These are phyloP conservation scores for Sclerotinia borealis DNA, from an alignment of 2,329 filamentous ascomycete genomes.

Conservation along the genomic window DNA sequence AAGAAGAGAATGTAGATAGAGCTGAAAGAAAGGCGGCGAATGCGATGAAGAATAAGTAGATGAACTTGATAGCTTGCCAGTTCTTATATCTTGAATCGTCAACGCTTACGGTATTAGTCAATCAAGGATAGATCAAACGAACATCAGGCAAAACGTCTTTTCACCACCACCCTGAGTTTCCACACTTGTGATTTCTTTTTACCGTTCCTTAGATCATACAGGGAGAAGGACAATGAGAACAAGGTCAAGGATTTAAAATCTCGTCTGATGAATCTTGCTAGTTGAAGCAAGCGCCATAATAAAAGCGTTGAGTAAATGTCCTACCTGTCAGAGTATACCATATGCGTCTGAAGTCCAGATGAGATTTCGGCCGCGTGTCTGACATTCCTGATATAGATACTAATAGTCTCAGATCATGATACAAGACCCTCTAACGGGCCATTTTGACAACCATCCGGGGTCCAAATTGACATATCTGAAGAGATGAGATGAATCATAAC, in stretches of 20 bases:
- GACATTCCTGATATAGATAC: too few species aligned
- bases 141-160: neutral
- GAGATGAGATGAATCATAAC: neutral
- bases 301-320: neutral
- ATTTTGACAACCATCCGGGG: neutral
- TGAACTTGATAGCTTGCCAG: constrained; percentile 11
- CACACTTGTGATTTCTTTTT: neutral
- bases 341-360: neutral
- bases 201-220: neutral
- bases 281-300: neutral
- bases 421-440: neutral
- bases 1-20: constrained; percentile 29
- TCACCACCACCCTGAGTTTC: neutral
- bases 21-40: constrained; percentile 27
- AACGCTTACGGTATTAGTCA: neutral
- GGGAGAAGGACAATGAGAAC: neutral
- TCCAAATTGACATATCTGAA: neutral
- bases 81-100: constrained; percentile 25
- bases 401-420: neutral
- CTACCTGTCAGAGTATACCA: neutral
- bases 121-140: constrained; percentile 20
- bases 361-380: neutral
- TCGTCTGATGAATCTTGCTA: neutral
- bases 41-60: constrained; percentile 23
- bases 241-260: neutral